Percentiles rank a stretch among this genome's conserved stretches.
Conservation (phyloP, 495 filamentous ascomycete species). For the Rusavskia elegans region DNA sequence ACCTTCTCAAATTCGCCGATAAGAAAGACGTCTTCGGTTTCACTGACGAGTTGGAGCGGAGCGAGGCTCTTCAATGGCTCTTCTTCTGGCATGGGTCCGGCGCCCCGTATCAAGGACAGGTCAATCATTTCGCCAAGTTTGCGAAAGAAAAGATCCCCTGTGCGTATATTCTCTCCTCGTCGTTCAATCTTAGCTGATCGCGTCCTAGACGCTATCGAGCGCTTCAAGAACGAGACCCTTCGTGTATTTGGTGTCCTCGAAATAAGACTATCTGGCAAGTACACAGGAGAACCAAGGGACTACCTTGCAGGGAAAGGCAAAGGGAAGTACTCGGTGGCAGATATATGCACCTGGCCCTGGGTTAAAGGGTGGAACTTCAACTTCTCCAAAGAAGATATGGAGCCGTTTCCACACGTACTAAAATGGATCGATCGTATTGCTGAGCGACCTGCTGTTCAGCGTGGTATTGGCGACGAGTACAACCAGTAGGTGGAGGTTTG, state of each 20-base stretch:
- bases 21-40: slow-evolving; percentile 26
- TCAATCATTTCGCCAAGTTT: slow-evolving; percentile 19
- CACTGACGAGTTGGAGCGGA: slow-evolving; percentile 16
- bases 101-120: slow-evolving; percentile 17
- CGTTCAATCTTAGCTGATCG: not conserved
- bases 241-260: slow-evolving; percentile 38
- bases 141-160: slow-evolving; percentile 31
- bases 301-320: slow-evolving; percentile 38
- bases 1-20: slow-evolving; percentile 31
- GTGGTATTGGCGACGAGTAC: slow-evolving; percentile 31
- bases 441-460: slow-evolving; percentile 31
- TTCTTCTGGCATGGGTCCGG: slow-evolving; percentile 25
- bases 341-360: slow-evolving; percentile 42
- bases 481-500: not conserved
- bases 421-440: slow-evolving; percentile 39
- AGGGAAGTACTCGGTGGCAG: slow-evolving; percentile 37
- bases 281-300: slow-evolving; percentile 25
- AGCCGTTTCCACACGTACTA: slow-evolving; percentile 33
- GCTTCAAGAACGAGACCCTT: slow-evolving; percentile 36
- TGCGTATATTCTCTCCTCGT: slow-evolving; percentile 11
- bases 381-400: slow-evolving; percentile 31
- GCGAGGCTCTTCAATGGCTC: slow-evolving; percentile 15
- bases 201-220: slow-evolving; percentile 31
- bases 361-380: slow-evolving; percentile 26
- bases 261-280: slow-evolving; percentile 22